Evolutionary conservation across 2,329 filamentous ascomycete genomes (phyloP).

Genomic region (Dactylellina drechsleri): DNA sequence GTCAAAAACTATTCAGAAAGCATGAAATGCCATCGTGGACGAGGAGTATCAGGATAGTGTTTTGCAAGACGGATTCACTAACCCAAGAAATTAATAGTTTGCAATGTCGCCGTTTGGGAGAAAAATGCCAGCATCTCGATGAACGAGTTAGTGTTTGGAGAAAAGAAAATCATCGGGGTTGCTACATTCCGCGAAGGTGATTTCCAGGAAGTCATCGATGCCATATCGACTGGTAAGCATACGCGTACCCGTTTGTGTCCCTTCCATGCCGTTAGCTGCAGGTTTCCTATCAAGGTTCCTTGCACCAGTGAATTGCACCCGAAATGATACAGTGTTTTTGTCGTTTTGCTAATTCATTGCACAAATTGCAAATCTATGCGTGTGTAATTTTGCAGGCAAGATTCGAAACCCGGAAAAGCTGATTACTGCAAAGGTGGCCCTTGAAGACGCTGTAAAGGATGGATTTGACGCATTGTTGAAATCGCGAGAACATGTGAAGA

Average conservation of each 20-base stretch:
- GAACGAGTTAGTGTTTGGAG: slow-evolving; percentile 44
- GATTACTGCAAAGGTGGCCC: slow-evolving; percentile 38
- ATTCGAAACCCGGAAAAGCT: slow-evolving; percentile 51
- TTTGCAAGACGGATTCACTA: too few relatives aligned
- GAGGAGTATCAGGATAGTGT: too few relatives aligned
- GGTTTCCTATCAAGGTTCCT: slow-evolving; percentile 24
- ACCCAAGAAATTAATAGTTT: slow-evolving; percentile 17
- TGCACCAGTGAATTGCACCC: slow-evolving; percentile 24
- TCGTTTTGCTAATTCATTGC: neutral
- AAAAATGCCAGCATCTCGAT: slow-evolving; percentile 41
- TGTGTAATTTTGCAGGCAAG: slow-evolving; percentile 31
- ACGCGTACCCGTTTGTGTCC: slow-evolving; percentile 5
- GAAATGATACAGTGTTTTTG: too few relatives aligned
- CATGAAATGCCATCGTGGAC: neutral
- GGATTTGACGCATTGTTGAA: slow-evolving; percentile 43
- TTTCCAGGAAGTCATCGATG: slow-evolving; percentile 51
- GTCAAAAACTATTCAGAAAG: neutral
- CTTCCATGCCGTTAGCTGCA: slow-evolving; percentile 28
- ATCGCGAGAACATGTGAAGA: slow-evolving; percentile 53
- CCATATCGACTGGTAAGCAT: slow-evolving; percentile 44
- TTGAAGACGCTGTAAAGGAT: slow-evolving; percentile 35
- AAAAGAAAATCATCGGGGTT: slow-evolving; percentile 49
- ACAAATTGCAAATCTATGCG: slow-evolving; percentile 10
- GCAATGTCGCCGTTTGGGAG: slow-evolving; percentile 52
- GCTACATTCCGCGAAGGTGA: slow-evolving; percentile 44